Conservation (phyloP, 805 yeast species). For the Hanseniaspora pseudoguilliermondii region DNA sequence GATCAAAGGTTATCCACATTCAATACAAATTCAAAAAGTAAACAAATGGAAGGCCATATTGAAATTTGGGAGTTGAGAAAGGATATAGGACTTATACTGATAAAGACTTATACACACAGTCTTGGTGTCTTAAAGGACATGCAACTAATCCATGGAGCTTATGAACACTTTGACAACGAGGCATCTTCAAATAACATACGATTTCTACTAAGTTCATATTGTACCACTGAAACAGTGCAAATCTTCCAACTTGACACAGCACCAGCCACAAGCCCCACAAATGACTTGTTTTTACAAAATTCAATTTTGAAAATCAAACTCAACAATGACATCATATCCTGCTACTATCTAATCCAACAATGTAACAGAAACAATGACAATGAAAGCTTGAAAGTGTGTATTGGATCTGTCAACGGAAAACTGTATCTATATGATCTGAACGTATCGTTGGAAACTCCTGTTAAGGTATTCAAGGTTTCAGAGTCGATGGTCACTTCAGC, state of each 20-base stretch:
- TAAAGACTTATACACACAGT: neutral
- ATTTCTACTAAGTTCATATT: neutral
- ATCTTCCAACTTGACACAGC: neutral
- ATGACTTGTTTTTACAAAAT: neutral
- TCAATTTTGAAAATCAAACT: neutral
- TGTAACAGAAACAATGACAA: neutral
- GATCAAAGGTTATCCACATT: neutral
- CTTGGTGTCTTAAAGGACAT: neutral
- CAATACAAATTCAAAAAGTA: neutral
- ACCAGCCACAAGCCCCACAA: neutral
- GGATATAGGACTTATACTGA: neutral
- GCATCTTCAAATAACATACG: neutral
- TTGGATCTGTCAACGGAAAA: constrained; percentile 46
- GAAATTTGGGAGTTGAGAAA: constrained; percentile 7
- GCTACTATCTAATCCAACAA: neutral
- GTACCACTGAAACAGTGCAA: neutral
- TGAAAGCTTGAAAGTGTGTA: constrained; percentile 24
- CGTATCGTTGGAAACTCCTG: constrained; percentile 17
- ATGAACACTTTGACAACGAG: neutral
- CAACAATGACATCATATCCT: neutral
- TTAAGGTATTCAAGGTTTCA: neutral
- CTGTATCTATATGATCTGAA: constrained; percentile 16
- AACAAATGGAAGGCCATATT: neutral
- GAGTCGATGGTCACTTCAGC: constrained; percentile 22
- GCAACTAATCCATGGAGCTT: neutral